These are phyloP conservation scores for Starmerella lactis-condensi DNA, from an alignment of 805 yeast species.

Conservation along the genomic window DNA sequence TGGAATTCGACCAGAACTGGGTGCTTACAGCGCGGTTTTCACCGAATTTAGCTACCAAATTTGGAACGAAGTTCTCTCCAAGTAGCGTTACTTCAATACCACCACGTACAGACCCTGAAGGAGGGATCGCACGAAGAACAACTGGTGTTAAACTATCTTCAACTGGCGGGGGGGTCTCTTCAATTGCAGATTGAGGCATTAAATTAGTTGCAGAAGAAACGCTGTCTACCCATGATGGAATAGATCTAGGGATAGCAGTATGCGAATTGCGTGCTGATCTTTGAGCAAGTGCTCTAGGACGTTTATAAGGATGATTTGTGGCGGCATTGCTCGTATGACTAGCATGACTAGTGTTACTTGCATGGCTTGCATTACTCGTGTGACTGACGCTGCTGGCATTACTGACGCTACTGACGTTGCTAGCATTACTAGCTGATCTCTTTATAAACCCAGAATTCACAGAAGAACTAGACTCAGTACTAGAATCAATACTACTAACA, in stretches of 20 bases:
- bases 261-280: background rate
- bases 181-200: background rate
- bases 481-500: background rate
- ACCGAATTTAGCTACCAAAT: conserved; percentile 73
- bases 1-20: conserved; percentile 89
- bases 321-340: too few relatives aligned
- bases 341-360: background rate
- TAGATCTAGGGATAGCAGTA: conserved; percentile 1
- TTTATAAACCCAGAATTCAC: too few relatives aligned
- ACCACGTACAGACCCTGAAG: conserved; percentile 89
- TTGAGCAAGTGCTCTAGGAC: background rate
- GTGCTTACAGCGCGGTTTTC: conserved; percentile 37
- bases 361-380: background rate
- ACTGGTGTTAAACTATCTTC: conserved; percentile 27
- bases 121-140: conserved; percentile 78
- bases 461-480: background rate
- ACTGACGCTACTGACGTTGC: background rate
- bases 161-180: background rate
- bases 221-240: conserved; percentile 10
- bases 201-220: too few relatives aligned
- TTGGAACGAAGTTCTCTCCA: conserved; percentile 73
- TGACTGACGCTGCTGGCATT: background rate
- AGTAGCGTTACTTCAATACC: conserved; percentile 86
- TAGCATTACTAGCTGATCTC: too few relatives aligned
- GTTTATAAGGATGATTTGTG: too few relatives aligned